phyloP scores from a whole-genome alignment of 2,329 filamentous ascomycete species.

The Colletotrichum karsti region DNA sequence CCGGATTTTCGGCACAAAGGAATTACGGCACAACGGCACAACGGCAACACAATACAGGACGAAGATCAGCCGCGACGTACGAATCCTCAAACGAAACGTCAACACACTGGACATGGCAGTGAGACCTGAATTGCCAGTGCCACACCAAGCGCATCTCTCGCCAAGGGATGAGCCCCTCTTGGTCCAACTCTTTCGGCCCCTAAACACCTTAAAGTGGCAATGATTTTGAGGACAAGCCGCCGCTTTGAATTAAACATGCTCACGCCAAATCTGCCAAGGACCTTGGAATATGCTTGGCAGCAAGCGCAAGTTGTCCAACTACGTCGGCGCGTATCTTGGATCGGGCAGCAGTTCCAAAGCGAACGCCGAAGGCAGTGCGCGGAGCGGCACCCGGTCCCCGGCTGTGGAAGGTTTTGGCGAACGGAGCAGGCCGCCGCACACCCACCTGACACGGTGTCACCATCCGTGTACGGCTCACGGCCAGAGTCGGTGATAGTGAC shows the following conservation, averaged over 20 bases:
- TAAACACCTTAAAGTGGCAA: not conserved
- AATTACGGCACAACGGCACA: not conserved
- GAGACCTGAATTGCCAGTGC: no score
- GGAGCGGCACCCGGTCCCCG: not conserved
- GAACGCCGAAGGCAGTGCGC: not conserved
- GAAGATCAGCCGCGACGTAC: not conserved
- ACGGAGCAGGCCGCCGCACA: not conserved
- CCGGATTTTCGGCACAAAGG: slow-evolving; percentile 4
- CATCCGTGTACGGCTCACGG: not conserved
- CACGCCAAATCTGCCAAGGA: slow-evolving; percentile 13
- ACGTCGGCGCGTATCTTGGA: not conserved
- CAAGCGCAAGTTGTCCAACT: not conserved
- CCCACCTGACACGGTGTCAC: slow-evolving; percentile 5
- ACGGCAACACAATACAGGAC: not conserved
- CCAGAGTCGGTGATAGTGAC: not conserved
- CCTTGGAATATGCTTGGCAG: slow-evolving; percentile 6
- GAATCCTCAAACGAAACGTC: not conserved
- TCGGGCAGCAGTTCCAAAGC: not conserved
- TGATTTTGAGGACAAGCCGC: not conserved
- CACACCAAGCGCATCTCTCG: not conserved
- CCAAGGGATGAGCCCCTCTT: slow-evolving; percentile 24
- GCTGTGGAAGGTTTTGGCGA: not conserved
- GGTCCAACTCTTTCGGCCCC: not conserved
- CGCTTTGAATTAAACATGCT: not conserved
- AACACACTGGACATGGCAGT: not conserved